A percentile compares a stretch with the other conserved stretches of the same genome.
phyloP scores from a whole-genome alignment of 768 basidiomycete genomes.

The Pleurotus ostreatus region DNA sequence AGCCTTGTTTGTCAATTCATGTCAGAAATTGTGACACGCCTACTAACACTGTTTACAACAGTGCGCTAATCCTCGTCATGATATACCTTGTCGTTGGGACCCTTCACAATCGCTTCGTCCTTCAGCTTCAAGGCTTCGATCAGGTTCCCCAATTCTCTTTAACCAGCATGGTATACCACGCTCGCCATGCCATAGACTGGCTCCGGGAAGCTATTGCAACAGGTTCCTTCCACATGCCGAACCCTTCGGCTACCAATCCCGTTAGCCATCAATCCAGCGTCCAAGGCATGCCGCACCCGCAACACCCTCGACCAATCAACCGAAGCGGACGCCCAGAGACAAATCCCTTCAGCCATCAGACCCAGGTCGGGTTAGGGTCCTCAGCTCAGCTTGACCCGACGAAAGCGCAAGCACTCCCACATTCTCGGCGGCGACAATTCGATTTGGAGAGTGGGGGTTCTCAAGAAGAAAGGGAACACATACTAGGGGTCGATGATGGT shows the following conservation, averaged over 20 bases:
- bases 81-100: constrained; percentile 66
- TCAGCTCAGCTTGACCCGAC: constrained; percentile 10
- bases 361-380: constrained; percentile 1
- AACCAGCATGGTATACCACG: constrained; percentile 48
- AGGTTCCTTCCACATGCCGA: constrained; percentile 15
- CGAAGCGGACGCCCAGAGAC: neutral
- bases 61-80: constrained; percentile 52
- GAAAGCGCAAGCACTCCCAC: constrained; percentile 11
- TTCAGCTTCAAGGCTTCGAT: constrained; percentile 66
- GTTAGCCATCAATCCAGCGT: constrained; percentile 6
- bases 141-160: constrained; percentile 65
- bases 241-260: constrained; percentile 17
- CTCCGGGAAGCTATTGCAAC: constrained; percentile 29
- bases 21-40: neutral
- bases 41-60: constrained; percentile 20
- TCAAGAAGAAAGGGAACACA: constrained; percentile 31
- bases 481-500: constrained; percentile 29
- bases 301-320: neutral
- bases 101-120: constrained; percentile 75
- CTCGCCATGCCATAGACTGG: constrained; percentile 39
- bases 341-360: constrained; percentile 17
- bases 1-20: constrained; percentile 48
- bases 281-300: neutral
- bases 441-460: constrained; percentile 16
- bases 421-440: constrained; percentile 9